phyloP scores from a whole-genome alignment of 2,329 filamentous ascomycete species.

The Colletotrichum lentis region DNA sequence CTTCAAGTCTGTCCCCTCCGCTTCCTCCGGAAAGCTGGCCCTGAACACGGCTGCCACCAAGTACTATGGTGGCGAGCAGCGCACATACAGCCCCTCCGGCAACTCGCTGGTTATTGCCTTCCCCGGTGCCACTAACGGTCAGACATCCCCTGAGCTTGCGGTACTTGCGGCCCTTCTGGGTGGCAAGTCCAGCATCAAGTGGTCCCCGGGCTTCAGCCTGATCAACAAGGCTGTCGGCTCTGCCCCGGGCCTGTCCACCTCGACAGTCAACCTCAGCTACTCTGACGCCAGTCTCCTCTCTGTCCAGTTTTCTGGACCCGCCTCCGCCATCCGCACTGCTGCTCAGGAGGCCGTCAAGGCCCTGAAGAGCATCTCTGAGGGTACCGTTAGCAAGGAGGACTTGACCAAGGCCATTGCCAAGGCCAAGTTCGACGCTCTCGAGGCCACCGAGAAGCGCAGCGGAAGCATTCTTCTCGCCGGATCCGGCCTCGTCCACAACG shows the following conservation, averaged over 20 bases:
- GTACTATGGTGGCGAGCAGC: constrained; percentile 96
- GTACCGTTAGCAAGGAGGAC: constrained; percentile 81
- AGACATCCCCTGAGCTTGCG: constrained; percentile 87
- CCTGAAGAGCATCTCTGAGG: constrained; percentile 81
- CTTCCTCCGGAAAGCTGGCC: constrained; percentile 59
- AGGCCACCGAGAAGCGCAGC: constrained; percentile 79
- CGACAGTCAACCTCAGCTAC: constrained; percentile 83
- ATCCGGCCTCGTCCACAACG: constrained; percentile 80
- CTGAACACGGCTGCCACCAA: constrained; percentile 73
- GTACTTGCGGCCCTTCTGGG: constrained; percentile 91
- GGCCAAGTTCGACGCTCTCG: constrained; percentile 91
- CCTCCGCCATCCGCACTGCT: constrained; percentile 75
- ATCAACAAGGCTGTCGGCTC: constrained; percentile 80
- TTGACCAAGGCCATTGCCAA: constrained; percentile 90
- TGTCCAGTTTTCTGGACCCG: constrained; percentile 80
- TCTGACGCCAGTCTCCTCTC: constrained; percentile 92
- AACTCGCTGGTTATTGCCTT: constrained; percentile 92
- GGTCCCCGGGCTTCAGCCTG: constrained; percentile 91
- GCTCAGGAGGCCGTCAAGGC: constrained; percentile 81
- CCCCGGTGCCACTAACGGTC: constrained; percentile 82
- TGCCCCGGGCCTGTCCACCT: constrained; percentile 71
- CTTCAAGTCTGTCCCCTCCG: constrained; percentile 76
- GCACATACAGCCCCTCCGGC: constrained; percentile 76
- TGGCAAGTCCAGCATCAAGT: constrained; percentile 92
- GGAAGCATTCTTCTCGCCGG: constrained; percentile 85